Base-by-base conservation (phyloP, 257 asterid genomes). In the Fraxinus anomala region DNA sequence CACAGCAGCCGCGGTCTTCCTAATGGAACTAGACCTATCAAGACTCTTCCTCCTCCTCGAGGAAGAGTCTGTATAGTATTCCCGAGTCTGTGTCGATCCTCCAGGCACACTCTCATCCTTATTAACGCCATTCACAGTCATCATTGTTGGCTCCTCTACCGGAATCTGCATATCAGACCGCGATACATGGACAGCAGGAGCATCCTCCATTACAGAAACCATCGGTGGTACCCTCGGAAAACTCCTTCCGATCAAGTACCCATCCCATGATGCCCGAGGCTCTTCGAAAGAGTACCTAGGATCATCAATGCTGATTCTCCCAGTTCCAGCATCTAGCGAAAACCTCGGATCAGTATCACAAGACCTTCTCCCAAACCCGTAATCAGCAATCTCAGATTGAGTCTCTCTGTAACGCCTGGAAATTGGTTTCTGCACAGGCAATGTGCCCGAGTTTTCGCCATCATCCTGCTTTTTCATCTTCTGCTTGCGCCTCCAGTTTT, bases 251-350 rank as follows among this genome's bases (percentile, higher is more conserved):
- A 83, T 85, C 83, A 94, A 72, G 78, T 92, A 63, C 12, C 95
- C 98, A 78, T 94, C 98, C 88, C 97, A 94, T 5, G 97, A 90
- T 69, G 97, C 98, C 23, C 97, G 87, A 39, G 97, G 97, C 89
- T 94, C 94, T 6, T 94, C 97, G 7, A 92, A 88, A 1, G 98
- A 92, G 66, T 89, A 94, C 63, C 98, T 79, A 0, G 96, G 88
- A 86, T 89, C 97, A 73, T 94, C 97, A 36, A 92, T 86, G 81
- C 96, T 89, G 68, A 92, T 89, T 82, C 98, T 82, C 6, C 89
- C 92, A 12, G 89, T 82, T 4, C 88, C 92, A 7, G 90, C 94
- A 79, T 94, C 98, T 3, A 94, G 97, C 4, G 98, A 94, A 33
- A 92, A 94, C 59, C 98, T 82, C 0, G 98, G 97, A 79, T 91